Conservation (phyloP, 306 rosid genomes). For the Gynostemma pentaphyllum region DNA sequence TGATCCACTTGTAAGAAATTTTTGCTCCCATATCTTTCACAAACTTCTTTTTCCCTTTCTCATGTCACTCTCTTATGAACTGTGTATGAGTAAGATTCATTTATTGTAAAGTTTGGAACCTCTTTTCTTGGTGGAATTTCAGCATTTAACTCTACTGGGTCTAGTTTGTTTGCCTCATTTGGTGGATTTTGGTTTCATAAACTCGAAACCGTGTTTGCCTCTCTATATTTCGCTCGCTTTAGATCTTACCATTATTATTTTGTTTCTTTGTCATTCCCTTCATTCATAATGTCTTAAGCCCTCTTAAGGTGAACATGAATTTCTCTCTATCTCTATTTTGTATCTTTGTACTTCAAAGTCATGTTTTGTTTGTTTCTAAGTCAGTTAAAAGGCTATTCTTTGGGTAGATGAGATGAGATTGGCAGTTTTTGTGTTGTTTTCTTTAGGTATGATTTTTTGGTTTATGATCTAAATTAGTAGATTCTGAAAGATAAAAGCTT, state of each 20-base stretch:
- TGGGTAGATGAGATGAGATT: background rate
- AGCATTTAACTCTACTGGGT: conserved; percentile 6
- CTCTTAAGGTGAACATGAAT: background rate
- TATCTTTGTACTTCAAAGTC: background rate
- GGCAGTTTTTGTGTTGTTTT: background rate
- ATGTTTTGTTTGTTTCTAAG: conserved; percentile 1
- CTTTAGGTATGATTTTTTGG: background rate
- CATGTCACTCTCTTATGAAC: background rate
- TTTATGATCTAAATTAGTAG: background rate
- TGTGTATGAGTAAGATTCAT: background rate
- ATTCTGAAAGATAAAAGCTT: background rate
- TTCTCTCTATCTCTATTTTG: conserved; percentile 7
- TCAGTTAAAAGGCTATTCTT: background rate
- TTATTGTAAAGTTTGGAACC: conserved; percentile 7
- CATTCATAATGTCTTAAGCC: background rate
- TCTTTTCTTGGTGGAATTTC: conserved; percentile 32
- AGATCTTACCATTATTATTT: background rate
- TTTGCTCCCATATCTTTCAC: background rate
- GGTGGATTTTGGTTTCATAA: conserved; percentile 7
- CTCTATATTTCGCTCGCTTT: background rate
- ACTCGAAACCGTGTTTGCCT: background rate
- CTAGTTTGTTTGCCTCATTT: conserved; percentile 8
- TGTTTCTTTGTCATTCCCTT: background rate
- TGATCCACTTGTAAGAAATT: conserved; percentile 61
- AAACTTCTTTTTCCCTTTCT: background rate